Percentiles rank a stretch among this genome's conserved stretches.
These are phyloP conservation scores for Ustilago curta DNA, from an alignment of 1,284 basidiomycete genomes.

Conservation along the genomic window DNA sequence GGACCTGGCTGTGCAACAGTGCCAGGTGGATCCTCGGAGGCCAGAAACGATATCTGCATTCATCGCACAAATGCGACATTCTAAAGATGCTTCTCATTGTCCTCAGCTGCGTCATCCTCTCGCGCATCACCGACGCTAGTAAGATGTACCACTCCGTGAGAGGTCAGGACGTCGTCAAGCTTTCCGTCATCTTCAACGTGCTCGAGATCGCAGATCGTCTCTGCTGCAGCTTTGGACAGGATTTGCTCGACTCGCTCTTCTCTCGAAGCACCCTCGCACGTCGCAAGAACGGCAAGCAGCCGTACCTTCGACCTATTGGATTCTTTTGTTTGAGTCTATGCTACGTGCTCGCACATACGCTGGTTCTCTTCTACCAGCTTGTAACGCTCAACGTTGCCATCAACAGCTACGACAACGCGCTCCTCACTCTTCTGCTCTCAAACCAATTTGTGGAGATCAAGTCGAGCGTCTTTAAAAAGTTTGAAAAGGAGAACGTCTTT, in stretches of 20 bases:
- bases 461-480: conserved; percentile 98
- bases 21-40: conserved; percentile 50
- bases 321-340: conserved; percentile 86
- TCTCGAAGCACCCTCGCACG: conserved; percentile 87
- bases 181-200: conserved; percentile 98
- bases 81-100: conserved; percentile 82
- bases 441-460: conserved; percentile 99
- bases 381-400: conserved; percentile 96
- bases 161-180: conserved; percentile 86
- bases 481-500: conserved; percentile 99
- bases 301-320: conserved; percentile 79
- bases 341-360: conserved; percentile 83
- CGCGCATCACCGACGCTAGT: conserved; percentile 90
- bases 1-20: conserved; percentile 50
- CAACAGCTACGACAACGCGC: conserved; percentile 96
- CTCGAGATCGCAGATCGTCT: conserved; percentile 88
- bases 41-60: conserved; percentile 53
- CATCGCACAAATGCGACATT: conserved; percentile 89
- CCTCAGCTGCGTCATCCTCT: conserved; percentile 80
- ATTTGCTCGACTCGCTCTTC: conserved; percentile 95
- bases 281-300: conserved; percentile 70
- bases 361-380: conserved; percentile 97
- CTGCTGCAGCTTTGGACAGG: conserved; percentile 96
- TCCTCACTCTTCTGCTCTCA: conserved; percentile 91
- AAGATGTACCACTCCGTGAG: conserved; percentile 99